These are phyloP conservation scores for Ganoderma boninense DNA, from an alignment of 1,284 basidiomycete species.

Conservation along the genomic window DNA sequence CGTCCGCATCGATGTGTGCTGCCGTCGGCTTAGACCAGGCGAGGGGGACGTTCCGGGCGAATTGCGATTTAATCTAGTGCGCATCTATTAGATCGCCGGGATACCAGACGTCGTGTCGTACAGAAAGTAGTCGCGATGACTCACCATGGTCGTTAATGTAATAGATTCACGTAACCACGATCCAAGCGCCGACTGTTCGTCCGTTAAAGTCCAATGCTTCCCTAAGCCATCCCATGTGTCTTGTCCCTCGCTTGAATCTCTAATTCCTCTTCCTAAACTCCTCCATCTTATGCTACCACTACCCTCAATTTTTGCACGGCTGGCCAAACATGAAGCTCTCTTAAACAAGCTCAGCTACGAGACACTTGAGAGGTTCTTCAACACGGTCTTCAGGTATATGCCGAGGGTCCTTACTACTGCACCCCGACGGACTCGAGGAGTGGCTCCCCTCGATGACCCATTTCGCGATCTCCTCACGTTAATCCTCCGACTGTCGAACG, in stretches of 20 bases:
- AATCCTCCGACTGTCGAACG: not conserved
- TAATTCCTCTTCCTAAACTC: not conserved
- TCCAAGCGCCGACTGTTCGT: too few relatives aligned
- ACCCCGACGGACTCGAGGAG: not conserved
- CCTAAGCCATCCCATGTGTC: too few relatives aligned
- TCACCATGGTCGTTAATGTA: too few relatives aligned
- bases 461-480: not conserved
- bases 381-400: not conserved
- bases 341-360: not conserved
- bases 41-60: not conserved
- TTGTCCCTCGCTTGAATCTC: not conserved
- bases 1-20: not conserved
- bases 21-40: not conserved
- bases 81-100: not conserved
- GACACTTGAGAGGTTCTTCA: not conserved
- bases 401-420: not conserved
- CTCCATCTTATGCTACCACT: not conserved
- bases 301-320: not conserved
- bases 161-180: too few relatives aligned
- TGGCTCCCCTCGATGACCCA: not conserved
- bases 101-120: not conserved
- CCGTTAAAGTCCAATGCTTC: too few relatives aligned
- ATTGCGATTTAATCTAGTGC: not conserved
- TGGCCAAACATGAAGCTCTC: not conserved
- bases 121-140: not conserved